Conservation (phyloP, 2,329 filamentous ascomycete genomes). For the Dactylonectria estremocensis region DNA sequence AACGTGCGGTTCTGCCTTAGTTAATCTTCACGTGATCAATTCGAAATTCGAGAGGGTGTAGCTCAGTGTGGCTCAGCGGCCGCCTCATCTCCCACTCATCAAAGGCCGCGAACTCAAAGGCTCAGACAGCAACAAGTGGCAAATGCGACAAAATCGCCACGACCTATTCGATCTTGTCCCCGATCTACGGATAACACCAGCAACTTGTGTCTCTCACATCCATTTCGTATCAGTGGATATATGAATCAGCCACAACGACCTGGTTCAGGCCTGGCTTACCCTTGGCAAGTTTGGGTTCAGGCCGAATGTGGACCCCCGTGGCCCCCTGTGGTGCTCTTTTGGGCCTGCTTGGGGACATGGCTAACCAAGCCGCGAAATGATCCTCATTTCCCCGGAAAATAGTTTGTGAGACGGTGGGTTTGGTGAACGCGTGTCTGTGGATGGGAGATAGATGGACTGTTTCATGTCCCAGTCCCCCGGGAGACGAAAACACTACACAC, state of each 20-base stretch:
- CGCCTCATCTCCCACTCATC: neutral
- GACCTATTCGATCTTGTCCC: neutral
- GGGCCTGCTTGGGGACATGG: slow-evolving; percentile 11
- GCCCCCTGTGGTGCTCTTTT: neutral
- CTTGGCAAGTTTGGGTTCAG: neutral
- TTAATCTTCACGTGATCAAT: neutral
- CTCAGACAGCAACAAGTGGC: neutral
- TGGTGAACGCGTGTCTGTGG: slow-evolving; percentile 16
- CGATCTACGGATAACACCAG: neutral
- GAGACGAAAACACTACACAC: no score
- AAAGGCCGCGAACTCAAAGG: neutral
- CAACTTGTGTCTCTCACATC: neutral
- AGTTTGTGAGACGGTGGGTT: neutral
- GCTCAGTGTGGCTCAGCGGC: neutral
- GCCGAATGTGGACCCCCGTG: neutral
- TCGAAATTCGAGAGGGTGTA: neutral
- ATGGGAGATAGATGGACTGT: neutral
- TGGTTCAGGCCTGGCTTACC: neutral
- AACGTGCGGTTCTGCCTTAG: no score
- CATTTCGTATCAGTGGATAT: slow-evolving; percentile 2
- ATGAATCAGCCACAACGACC: neutral
- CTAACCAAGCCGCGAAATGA: slow-evolving; percentile 29
- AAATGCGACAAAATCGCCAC: slow-evolving; percentile 9
- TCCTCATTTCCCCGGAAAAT: slow-evolving; percentile 34
- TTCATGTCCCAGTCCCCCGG: slow-evolving; percentile 11